Evolutionary conservation across 192 early-diverging fungal genomes (phyloP).

Genomic region (Dimargaris cristalligena): DNA sequence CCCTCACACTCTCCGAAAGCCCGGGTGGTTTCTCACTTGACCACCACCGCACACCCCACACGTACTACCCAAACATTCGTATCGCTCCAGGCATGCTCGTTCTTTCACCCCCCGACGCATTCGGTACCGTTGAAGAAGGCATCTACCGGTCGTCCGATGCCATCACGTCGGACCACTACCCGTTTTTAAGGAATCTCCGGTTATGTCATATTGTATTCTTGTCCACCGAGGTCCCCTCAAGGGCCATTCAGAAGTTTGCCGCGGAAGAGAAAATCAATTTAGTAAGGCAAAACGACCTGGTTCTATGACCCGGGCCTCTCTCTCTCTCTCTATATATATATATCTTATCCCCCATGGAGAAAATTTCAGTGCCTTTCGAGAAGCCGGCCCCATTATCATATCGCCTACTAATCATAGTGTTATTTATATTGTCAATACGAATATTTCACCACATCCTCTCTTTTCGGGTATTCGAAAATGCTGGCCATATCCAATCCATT

Average conservation of each 20-base stretch:
- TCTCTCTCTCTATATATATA: constrained; percentile 3
- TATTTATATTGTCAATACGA: background rate
- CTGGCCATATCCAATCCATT: background rate
- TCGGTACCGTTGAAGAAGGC: constrained; percentile 76
- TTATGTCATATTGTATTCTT: constrained; percentile 70
- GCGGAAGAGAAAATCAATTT: constrained; percentile 50
- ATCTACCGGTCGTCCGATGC: constrained; percentile 69
- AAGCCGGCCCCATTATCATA: background rate
- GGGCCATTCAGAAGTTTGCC: constrained; percentile 51
- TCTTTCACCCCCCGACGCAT: constrained; percentile 55
- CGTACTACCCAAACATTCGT: no score
- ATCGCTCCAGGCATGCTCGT: no score
- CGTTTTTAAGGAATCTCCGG: constrained; percentile 60
- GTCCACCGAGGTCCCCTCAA: constrained; percentile 63
- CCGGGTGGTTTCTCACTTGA: no score
- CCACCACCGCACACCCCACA: no score
- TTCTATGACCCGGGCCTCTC: background rate
- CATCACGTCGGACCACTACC: constrained; percentile 50
- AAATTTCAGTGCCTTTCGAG: background rate
- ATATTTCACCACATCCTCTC: background rate
- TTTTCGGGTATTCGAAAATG: background rate
- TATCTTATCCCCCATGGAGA: background rate
- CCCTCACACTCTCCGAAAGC: no score
- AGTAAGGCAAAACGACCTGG: constrained; percentile 17
- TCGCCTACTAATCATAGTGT: background rate